Evolutionary conservation across 2,329 filamentous ascomycete species (phyloP).

Genomic region (Penicillium sp.): DNA sequence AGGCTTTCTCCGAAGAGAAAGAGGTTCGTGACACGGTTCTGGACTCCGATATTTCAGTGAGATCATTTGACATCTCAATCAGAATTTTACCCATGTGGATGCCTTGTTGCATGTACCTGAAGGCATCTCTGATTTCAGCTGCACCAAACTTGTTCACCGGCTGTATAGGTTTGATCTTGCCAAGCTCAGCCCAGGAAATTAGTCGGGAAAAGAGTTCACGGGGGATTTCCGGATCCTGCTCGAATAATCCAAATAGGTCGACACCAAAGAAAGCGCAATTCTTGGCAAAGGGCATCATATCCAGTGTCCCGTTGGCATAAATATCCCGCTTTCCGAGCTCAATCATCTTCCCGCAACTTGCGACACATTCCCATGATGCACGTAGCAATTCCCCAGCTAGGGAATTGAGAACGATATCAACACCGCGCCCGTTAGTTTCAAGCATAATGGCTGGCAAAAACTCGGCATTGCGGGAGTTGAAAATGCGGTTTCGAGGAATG

Average conservation of each 20-base stretch:
- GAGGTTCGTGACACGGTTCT: neutral
- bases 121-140: constrained; percentile 38
- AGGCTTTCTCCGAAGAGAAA: constrained; percentile 15
- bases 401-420: constrained; percentile 27
- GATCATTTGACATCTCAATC: neutral
- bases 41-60: neutral
- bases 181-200: constrained; percentile 9
- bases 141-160: constrained; percentile 25
- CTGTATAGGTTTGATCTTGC: constrained; percentile 17
- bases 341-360: constrained; percentile 26
- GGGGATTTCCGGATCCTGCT: constrained; percentile 1
- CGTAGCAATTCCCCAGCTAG: constrained; percentile 27
- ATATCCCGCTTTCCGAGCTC: constrained; percentile 28
- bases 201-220: constrained; percentile 2
- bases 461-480: neutral
- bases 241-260: constrained; percentile 23
- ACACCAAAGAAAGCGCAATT: constrained; percentile 28
- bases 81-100: constrained; percentile 51
- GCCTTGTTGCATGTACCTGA: constrained; percentile 47
- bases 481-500: neutral
- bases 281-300: constrained; percentile 23
- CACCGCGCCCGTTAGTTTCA: constrained; percentile 16
- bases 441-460: constrained; percentile 10
- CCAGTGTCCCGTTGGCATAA: no score
- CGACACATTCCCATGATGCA: constrained; percentile 30